Conservation (phyloP, 1,139 yeast genomes). For the Magnusiomyces clavatus region DNA sequence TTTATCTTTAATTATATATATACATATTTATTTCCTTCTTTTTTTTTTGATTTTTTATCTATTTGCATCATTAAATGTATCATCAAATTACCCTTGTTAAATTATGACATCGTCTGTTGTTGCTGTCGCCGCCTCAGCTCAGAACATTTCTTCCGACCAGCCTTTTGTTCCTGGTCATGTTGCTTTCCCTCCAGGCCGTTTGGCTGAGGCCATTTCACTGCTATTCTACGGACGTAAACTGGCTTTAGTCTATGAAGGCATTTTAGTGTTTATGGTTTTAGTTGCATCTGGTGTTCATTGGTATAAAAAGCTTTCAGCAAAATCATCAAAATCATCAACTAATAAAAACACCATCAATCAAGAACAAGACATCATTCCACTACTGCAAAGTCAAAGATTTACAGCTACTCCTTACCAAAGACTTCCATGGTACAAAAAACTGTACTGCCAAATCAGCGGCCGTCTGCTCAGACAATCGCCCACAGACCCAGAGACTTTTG, state of each 20-base stretch:
- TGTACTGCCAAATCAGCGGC: slow-evolving; percentile 4
- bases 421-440: background rate
- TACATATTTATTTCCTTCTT: background rate
- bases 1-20: background rate
- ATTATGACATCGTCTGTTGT: background rate
- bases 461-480: slow-evolving; percentile 10
- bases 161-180: background rate
- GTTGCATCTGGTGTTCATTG: background rate
- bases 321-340: background rate
- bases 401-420: slow-evolving; percentile 20
- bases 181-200: background rate
- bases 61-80: background rate
- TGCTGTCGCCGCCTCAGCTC: background rate
- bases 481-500: background rate
- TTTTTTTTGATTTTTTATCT: background rate
- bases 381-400: slow-evolving; percentile 42
- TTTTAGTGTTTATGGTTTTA: background rate
- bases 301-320: background rate
- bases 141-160: background rate
- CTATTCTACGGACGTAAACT: background rate
- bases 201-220: background rate
- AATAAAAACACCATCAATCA: background rate
- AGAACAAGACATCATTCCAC: slow-evolving; percentile 34
- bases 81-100: background rate
- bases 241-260: background rate